These are phyloP conservation scores for Lepidium sativum DNA, from an alignment of 345 rosid species.

Conservation along the genomic window DNA sequence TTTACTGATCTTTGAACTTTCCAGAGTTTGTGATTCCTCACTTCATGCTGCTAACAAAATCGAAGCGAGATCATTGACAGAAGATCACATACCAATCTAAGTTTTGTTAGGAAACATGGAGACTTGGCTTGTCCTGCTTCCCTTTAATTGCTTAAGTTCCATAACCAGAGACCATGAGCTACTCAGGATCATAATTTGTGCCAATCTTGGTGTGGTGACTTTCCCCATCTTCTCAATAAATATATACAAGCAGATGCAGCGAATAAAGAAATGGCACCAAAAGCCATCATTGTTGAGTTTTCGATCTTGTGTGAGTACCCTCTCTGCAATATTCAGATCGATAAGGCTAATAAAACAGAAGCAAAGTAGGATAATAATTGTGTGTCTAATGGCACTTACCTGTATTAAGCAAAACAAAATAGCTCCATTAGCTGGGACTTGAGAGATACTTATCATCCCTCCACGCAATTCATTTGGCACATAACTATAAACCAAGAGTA, in stretches of 20 bases:
- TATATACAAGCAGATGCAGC: slow-evolving; percentile 70
- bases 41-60: slow-evolving; percentile 20
- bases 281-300: slow-evolving; percentile 61
- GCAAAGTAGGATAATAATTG: not conserved
- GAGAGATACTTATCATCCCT: slow-evolving; percentile 88
- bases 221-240: slow-evolving; percentile 73
- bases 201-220: slow-evolving; percentile 84
- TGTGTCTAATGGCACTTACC: slow-evolving; percentile 24
- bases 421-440: slow-evolving; percentile 75
- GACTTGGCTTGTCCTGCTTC: slow-evolving; percentile 8
- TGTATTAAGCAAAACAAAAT: slow-evolving; percentile 51
- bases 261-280: slow-evolving; percentile 61
- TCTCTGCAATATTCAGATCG: slow-evolving; percentile 45
- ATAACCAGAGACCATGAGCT: slow-evolving; percentile 2
- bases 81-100: slow-evolving; percentile 4
- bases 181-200: slow-evolving; percentile 46
- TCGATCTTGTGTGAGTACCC: slow-evolving; percentile 52
- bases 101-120: not conserved
- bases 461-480: slow-evolving; percentile 91
- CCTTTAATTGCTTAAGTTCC: not conserved
- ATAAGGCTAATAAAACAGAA: not conserved
- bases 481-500: slow-evolving; percentile 43
- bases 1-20: slow-evolving; percentile 9
- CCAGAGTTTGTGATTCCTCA: not conserved
- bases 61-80: slow-evolving; percentile 5